Evolutionary conservation across 257 asterid genomes (phyloP), one percentile per base, ranked within the genome.

Genomic region (Primulina tabacum): DNA sequence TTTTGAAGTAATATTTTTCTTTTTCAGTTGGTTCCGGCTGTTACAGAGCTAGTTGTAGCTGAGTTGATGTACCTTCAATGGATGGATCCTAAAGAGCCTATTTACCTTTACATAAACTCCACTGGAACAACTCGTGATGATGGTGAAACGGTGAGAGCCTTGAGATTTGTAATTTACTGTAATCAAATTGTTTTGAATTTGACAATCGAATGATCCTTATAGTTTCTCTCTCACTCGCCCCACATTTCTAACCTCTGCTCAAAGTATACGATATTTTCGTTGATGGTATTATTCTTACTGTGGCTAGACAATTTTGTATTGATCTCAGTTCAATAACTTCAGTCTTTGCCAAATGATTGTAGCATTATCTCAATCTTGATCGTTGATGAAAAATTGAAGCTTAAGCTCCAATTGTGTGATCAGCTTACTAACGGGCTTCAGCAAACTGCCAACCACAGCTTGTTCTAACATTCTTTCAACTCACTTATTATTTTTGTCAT

Each of bases 111-210:
- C 84, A 92, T 92, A 74, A 92, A 92, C 82, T 92, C 98, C 68
- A 90, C 98, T 71, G 98, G 98, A 71, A 90, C 96, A 69, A 87
- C 95, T 64, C 95, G 95, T 74, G 98, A 85, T 81, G 98, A 92
- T 72, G 98, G 97, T 73, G 97, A 90, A 87, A 81, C 90, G 77
- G 97, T 92, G 84, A 82, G 84, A 82, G 92, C 70, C 69, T 59
- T 63, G 65, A 9, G 47, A 67, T 24, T 67, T 2, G 50, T 43
- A 37, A 67, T 35, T 60, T 53, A 67, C 47, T 34, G 10, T 47
- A 64, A 66, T 67, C 65, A 47, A 32, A 71, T 24, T 65, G 56
- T 9, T 57, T 62, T 38, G 68, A 4, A 63, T 35, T 63, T 62
- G 50, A 21, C 58, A 40, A 30, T 47, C 17, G 8, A 12, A 14